These are phyloP conservation scores for Venturia effusa DNA, from an alignment of 2,329 filamentous ascomycete genomes.

Conservation along the genomic window DNA sequence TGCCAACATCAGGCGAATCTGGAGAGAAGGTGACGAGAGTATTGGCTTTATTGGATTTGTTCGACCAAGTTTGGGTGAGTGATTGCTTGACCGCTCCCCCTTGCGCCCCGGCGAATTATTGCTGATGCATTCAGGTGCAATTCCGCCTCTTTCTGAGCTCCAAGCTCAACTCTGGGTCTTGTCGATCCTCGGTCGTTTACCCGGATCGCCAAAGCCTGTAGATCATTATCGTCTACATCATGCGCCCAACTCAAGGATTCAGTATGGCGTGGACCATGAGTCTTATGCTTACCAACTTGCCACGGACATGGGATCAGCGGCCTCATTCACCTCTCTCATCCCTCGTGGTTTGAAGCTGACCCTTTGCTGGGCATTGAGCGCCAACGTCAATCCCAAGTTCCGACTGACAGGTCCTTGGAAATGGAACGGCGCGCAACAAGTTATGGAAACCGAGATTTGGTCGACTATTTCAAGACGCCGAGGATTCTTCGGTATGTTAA, in stretches of 20 bases:
- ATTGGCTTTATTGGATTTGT: constrained; percentile 40
- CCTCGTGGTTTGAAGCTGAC: not conserved
- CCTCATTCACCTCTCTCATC: constrained; percentile 18
- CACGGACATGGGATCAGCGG: constrained; percentile 36
- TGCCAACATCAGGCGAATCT: constrained; percentile 43
- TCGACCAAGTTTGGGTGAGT: constrained; percentile 20
- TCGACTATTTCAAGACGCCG: not conserved
- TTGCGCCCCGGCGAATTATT: constrained; percentile 12
- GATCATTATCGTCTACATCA: constrained; percentile 32
- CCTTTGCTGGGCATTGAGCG: not conserved
- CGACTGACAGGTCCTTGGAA: constrained; percentile 2
- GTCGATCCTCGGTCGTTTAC: constrained; percentile 19
- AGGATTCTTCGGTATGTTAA: constrained; percentile 2
- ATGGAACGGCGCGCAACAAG: constrained; percentile 4
- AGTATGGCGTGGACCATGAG: constrained; percentile 39
- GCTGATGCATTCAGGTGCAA: constrained; percentile 26
- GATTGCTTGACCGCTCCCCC: too few relatives aligned
- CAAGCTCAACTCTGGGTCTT: constrained; percentile 40
- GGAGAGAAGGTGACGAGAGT: constrained; percentile 29
- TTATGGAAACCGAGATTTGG: constrained; percentile 9
- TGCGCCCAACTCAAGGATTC: constrained; percentile 22
- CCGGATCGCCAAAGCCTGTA: constrained; percentile 24
- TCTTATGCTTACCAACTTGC: constrained; percentile 41
- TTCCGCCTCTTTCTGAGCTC: constrained; percentile 39
- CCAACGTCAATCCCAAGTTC: constrained; percentile 9